phyloP scores from a whole-genome alignment of 768 basidiomycete species.

The Lentinula sp. region DNA sequence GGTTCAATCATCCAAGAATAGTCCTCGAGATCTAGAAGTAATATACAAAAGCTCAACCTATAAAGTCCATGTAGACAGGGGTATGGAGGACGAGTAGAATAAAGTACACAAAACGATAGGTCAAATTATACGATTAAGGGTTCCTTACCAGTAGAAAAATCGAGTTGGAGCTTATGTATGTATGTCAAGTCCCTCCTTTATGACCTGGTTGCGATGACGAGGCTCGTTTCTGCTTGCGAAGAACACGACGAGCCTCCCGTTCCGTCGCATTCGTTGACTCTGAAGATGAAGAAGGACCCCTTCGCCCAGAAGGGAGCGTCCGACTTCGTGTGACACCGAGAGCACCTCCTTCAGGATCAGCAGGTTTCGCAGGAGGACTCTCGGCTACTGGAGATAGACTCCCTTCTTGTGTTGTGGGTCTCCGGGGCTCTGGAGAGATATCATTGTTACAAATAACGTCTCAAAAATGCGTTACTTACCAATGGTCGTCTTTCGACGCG shows the following conservation, averaged over 20 bases:
- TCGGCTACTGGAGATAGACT: slow-evolving; percentile 46
- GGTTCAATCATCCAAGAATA: not conserved
- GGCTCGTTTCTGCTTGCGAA: slow-evolving; percentile 48
- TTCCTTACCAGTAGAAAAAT: not conserved
- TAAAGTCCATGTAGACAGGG: slow-evolving; percentile 1
- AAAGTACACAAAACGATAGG: not conserved
- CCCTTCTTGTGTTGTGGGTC: slow-evolving; percentile 10
- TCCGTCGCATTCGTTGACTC: slow-evolving; percentile 16
- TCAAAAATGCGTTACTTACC: slow-evolving; percentile 7
- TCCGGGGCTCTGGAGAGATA: not conserved
- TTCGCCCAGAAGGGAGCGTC: slow-evolving; percentile 51
- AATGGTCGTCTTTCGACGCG: slow-evolving; percentile 50
- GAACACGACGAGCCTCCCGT: slow-evolving; percentile 30
- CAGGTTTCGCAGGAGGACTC: slow-evolving; percentile 25
- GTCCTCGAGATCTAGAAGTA: not conserved
- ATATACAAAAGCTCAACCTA: not conserved
- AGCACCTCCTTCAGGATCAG: slow-evolving; percentile 23
- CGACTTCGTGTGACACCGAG: slow-evolving; percentile 52
- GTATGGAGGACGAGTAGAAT: slow-evolving; percentile 2
- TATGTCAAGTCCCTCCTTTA: not conserved
- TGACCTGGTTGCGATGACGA: slow-evolving; percentile 31
- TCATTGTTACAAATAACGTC: not conserved
- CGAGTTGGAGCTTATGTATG: not conserved
- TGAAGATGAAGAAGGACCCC: slow-evolving; percentile 14
- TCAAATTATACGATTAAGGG: slow-evolving; percentile 1